These are phyloP conservation scores for Decorospora gaudefroyi DNA, from an alignment of 2,329 filamentous ascomycete species.

Conservation along the genomic window DNA sequence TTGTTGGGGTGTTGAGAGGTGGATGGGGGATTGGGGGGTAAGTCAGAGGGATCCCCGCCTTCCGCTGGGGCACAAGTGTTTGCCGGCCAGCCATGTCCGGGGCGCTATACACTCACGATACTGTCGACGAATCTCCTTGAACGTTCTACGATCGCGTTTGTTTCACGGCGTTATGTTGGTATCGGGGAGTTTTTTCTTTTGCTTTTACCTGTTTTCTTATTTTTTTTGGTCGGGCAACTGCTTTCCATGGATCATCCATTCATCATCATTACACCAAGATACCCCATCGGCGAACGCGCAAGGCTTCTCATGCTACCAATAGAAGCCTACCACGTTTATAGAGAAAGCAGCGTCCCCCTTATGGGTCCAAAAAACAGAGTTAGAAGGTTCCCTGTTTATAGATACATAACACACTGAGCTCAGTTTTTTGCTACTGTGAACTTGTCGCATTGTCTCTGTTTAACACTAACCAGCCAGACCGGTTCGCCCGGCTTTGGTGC, in stretches of 20 bases:
- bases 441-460: too few relatives aligned
- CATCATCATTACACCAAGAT: slow-evolving; percentile 26
- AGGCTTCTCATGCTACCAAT: slow-evolving; percentile 40
- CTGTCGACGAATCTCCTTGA: too few relatives aligned
- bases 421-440: too few relatives aligned
- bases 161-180: too few relatives aligned
- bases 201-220: background rate
- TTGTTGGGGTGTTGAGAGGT: background rate
- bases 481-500: too few relatives aligned
- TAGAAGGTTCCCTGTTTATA: slow-evolving; percentile 7
- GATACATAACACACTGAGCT: background rate
- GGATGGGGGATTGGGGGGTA: background rate
- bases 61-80: background rate
- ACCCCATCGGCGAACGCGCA: slow-evolving; percentile 41
- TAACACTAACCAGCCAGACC: too few relatives aligned
- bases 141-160: too few relatives aligned
- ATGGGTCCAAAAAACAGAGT: slow-evolving; percentile 41
- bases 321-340: slow-evolving; percentile 29
- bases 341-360: slow-evolving; percentile 33
- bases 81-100: too few relatives aligned
- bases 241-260: background rate
- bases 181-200: slow-evolving; percentile 1
- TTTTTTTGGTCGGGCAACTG: background rate
- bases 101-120: too few relatives aligned
- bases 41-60: slow-evolving; percentile 4